These are phyloP conservation scores for Prunus fruticosa DNA, from an alignment of 306 rosid genomes.

Conservation along the genomic window DNA sequence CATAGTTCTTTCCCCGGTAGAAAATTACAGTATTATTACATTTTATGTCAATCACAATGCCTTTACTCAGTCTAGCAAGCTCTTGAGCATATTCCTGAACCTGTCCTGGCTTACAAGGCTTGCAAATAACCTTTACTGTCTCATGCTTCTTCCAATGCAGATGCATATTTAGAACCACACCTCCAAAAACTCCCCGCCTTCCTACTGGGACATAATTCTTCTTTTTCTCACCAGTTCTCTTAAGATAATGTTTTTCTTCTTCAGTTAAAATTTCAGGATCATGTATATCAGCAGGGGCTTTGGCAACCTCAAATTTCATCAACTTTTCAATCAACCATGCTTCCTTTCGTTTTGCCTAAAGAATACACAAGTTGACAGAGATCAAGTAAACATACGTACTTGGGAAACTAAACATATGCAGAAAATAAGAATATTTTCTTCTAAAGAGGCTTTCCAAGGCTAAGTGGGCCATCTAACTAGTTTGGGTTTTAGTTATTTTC, in stretches of 20 bases:
- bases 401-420: background rate
- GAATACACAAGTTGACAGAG: conserved; percentile 4
- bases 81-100: conserved; percentile 77
- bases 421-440: background rate
- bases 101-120: conserved; percentile 89
- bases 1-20: conserved; percentile 84
- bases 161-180: conserved; percentile 95
- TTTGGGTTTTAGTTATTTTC: too few relatives aligned
- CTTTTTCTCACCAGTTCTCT: conserved; percentile 93
- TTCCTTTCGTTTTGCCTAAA: conserved; percentile 90
- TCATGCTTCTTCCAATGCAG: conserved; percentile 95
- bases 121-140: conserved; percentile 83
- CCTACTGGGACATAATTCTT: conserved; percentile 76
- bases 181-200: conserved; percentile 91
- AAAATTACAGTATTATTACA: conserved; percentile 58
- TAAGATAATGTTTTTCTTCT: conserved; percentile 88
- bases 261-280: conserved; percentile 90
- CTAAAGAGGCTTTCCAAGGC: too few relatives aligned
- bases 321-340: conserved; percentile 84
- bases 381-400: background rate
- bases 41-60: conserved; percentile 81
- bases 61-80: conserved; percentile 86
- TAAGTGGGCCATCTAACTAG: too few relatives aligned
- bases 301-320: conserved; percentile 65
- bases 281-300: conserved; percentile 51